These are phyloP conservation scores for Lipomyces orientalis DNA, from an alignment of 805 yeast species.

Conservation along the genomic window DNA sequence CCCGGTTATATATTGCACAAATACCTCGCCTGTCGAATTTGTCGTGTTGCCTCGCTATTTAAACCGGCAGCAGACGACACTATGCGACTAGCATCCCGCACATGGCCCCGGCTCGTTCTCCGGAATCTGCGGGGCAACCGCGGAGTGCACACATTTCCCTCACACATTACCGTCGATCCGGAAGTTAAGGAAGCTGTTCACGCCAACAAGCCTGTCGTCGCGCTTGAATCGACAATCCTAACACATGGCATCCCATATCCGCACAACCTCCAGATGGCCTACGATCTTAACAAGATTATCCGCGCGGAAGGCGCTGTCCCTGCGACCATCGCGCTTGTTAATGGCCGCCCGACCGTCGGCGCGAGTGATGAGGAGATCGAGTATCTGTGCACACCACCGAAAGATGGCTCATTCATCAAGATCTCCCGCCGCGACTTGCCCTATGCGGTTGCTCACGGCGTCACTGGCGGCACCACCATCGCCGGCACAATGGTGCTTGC, in stretches of 20 bases:
- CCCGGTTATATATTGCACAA: neutral
- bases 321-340: conserved; percentile 80
- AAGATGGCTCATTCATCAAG: conserved; percentile 51
- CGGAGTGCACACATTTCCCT: conserved; percentile 16
- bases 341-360: conserved; percentile 77
- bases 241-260: conserved; percentile 92
- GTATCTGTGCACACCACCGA: conserved; percentile 28
- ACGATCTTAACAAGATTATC: conserved; percentile 64
- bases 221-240: conserved; percentile 84
- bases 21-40: neutral
- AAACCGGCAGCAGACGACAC: neutral
- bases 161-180: conserved; percentile 28
- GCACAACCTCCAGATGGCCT: conserved; percentile 73
- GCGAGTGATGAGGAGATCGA: conserved; percentile 56
- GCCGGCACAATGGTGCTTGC: conserved; percentile 88
- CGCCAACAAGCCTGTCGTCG: conserved; percentile 69
- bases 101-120: neutral
- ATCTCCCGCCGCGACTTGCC: conserved; percentile 82
- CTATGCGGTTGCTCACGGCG: conserved; percentile 41
- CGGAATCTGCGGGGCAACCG: neutral
- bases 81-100: neutral
- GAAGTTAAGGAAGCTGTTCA: conserved; percentile 69
- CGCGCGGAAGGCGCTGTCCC: conserved; percentile 73
- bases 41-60: neutral
- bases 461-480: conserved; percentile 90